A percentile compares a stretch with the other conserved stretches of the same genome.
Evolutionary conservation across 1,284 basidiomycete genomes (phyloP).

Genomic region (Austroboletus niveus): DNA sequence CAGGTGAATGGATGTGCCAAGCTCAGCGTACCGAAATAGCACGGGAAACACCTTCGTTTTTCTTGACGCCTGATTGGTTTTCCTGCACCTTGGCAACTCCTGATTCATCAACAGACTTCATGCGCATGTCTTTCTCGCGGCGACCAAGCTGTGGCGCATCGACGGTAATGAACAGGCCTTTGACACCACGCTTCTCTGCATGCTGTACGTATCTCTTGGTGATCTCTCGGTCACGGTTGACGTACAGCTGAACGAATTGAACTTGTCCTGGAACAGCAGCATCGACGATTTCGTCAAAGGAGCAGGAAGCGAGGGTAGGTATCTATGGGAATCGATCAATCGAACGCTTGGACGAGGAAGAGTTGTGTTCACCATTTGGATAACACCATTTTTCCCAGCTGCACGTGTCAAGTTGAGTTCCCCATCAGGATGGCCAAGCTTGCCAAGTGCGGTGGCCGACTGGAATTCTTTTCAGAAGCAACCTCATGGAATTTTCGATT

Average conservation of each 20-base stretch:
- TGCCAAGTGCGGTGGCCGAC: constrained; percentile 54
- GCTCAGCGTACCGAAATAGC: constrained; percentile 75
- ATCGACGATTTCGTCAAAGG: constrained; percentile 50
- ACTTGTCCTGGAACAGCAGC: constrained; percentile 67
- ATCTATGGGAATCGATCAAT: constrained; percentile 37
- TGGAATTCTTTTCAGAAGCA: constrained; percentile 2
- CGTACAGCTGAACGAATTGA: constrained; percentile 77
- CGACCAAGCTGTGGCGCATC: constrained; percentile 91
- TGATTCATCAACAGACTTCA: constrained; percentile 87
- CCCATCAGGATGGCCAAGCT: constrained; percentile 65
- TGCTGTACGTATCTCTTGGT: constrained; percentile 82
- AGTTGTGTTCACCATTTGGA: constrained; percentile 49
- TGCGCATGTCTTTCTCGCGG: constrained; percentile 91
- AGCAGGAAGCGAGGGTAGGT: constrained; percentile 25
- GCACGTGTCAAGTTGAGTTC: constrained; percentile 59
- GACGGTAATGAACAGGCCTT: constrained; percentile 85
- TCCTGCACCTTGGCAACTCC: constrained; percentile 54
- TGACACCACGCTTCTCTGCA: constrained; percentile 78
- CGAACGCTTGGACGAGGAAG: constrained; percentile 23
- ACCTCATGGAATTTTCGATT: constrained; percentile 21
- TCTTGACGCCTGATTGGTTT: constrained; percentile 63
- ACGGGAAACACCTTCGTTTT: constrained; percentile 85
- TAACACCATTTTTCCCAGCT: constrained; percentile 52
- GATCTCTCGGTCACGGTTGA: constrained; percentile 77
- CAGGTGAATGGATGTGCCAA: background rate